phyloP scores from a whole-genome alignment of 1,139 yeast species.

The Blastobotrys malaysiensis region DNA sequence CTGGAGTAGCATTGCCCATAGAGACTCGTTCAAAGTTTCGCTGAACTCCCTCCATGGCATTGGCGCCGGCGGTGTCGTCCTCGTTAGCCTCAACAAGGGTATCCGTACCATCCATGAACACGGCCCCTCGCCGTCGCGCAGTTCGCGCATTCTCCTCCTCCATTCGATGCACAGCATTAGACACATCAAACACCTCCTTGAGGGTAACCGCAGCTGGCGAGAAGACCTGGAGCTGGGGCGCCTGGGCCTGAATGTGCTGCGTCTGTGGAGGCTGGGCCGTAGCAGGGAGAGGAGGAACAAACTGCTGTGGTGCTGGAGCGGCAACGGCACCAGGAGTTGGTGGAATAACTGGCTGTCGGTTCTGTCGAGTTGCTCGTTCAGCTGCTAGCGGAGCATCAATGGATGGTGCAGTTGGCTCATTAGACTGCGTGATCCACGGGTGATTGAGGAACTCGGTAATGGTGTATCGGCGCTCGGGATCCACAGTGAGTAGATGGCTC shows the following conservation, averaged over 20 bases:
- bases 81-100: conserved; percentile 27
- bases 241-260: not conserved
- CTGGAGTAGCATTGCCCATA: conserved; percentile 19
- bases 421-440: conserved; percentile 62
- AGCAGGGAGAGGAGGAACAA: not conserved
- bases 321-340: conserved; percentile 8
- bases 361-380: conserved; percentile 5
- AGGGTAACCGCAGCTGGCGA: conserved; percentile 91
- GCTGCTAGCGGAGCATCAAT: conserved; percentile 23
- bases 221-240: conserved; percentile 34
- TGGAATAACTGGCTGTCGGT: conserved; percentile 4
- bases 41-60: conserved; percentile 20
- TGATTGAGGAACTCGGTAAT: conserved; percentile 74
- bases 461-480: conserved; percentile 70
- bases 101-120: conserved; percentile 22
- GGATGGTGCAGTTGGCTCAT: conserved; percentile 29
- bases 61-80: conserved; percentile 27
- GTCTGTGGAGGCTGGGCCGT: not conserved
- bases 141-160: conserved; percentile 73
- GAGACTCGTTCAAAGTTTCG: conserved; percentile 20
- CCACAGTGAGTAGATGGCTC: conserved; percentile 68
- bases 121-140: conserved; percentile 28
- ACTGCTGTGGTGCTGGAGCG: not conserved
- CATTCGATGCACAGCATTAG: conserved; percentile 89
- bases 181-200: conserved; percentile 91